A percentile compares a stretch with the other conserved stretches of the same genome.
These are phyloP conservation scores for Trametes sanguinea DNA, from an alignment of 768 basidiomycete species.

Conservation along the genomic window DNA sequence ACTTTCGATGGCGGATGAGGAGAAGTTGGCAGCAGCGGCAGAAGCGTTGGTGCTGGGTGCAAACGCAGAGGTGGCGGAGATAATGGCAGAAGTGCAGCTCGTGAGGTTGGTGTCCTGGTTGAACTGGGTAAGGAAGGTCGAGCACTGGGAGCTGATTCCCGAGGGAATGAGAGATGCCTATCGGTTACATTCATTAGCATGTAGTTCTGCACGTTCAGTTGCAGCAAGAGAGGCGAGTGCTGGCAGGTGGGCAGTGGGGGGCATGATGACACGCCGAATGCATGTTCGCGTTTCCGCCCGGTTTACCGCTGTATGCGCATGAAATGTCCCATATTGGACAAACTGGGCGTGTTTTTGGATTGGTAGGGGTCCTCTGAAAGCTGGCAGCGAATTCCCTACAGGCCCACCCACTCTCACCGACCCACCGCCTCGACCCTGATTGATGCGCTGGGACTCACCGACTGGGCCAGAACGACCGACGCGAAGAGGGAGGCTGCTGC, in stretches of 20 bases:
- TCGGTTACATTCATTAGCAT: constrained; percentile 21
- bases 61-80: constrained; percentile 59
- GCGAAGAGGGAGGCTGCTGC: constrained; percentile 53
- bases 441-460: constrained; percentile 34
- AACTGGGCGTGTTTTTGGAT: no score
- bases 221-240: no score
- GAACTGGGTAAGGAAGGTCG: constrained; percentile 58
- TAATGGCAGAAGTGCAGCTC: constrained; percentile 64
- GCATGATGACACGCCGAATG: not conserved
- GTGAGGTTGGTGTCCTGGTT: constrained; percentile 60
- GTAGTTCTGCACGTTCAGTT: no score
- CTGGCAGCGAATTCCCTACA: no score
- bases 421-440: not conserved
- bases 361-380: no score
- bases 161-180: constrained; percentile 61
- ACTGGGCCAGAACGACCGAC: constrained; percentile 48
- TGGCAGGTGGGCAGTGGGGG: not conserved
- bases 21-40: constrained; percentile 31
- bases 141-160: constrained; percentile 57
- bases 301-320: no score
- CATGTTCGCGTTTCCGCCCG: no score
- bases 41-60: constrained; percentile 45
- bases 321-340: no score
- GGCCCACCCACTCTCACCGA: not conserved
- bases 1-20: constrained; percentile 45